Conservation (phyloP, 2,329 filamentous ascomycete genomes). For the Tolypocladium paradoxum region DNA sequence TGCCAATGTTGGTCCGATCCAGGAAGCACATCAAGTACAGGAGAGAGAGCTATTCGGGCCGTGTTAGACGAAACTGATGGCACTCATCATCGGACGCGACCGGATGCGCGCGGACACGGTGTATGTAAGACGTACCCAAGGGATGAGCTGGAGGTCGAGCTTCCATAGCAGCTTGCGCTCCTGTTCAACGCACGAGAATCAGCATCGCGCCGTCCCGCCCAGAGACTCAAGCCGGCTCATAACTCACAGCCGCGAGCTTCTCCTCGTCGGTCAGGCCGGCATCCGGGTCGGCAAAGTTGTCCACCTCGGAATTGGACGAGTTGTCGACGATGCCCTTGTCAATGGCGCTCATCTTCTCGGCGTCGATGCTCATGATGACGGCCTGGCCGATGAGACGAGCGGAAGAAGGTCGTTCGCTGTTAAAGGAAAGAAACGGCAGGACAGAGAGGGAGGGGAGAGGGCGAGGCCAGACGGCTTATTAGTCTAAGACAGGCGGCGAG, state of each 20-base stretch:
- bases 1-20: conserved; percentile 55
- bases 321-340: conserved; percentile 14
- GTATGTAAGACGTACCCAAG: conserved; percentile 32
- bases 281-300: conserved; percentile 33
- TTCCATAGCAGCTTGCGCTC: conserved; percentile 52
- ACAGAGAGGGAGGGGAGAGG: background rate
- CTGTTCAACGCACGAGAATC: conserved; percentile 22
- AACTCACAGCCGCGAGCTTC: conserved; percentile 45
- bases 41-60: conserved; percentile 43
- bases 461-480: background rate
- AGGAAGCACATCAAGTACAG: conserved; percentile 68
- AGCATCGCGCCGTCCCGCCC: background rate
- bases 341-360: conserved; percentile 13
- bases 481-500: background rate
- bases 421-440: background rate
- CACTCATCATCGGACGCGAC: background rate
- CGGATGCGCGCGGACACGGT: background rate
- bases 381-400: background rate
- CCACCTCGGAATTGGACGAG: conserved; percentile 17
- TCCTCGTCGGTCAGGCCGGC: conserved; percentile 54
- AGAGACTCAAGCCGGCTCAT: background rate
- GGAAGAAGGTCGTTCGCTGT: background rate
- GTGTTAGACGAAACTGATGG: background rate
- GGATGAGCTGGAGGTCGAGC: conserved; percentile 50
- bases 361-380: conserved; percentile 10